A percentile compares a stretch with the other conserved stretches of the same genome.
These are phyloP conservation scores for Halenospora varia DNA, from an alignment of 495 filamentous ascomycete species.

Conservation along the genomic window DNA sequence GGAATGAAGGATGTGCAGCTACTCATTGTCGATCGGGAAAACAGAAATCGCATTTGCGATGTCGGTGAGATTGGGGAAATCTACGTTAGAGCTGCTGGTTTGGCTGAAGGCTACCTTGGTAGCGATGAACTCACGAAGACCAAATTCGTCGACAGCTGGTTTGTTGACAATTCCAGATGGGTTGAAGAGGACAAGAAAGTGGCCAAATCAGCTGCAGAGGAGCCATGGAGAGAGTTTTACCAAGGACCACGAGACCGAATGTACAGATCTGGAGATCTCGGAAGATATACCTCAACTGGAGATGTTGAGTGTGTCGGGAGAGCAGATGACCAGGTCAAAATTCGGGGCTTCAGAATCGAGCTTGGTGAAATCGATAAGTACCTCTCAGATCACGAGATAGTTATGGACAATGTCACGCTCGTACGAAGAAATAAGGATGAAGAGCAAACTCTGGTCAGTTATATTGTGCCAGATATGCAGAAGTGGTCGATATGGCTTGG, in stretches of 20 bases:
- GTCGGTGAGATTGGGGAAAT: constrained; percentile 86
- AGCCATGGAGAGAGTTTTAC: constrained; percentile 77
- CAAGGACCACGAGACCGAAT: constrained; percentile 82
- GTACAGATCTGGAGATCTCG: constrained; percentile 81
- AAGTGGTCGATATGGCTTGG: constrained; percentile 68
- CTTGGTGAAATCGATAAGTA: constrained; percentile 91
- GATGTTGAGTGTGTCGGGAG: constrained; percentile 73
- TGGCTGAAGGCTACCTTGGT: constrained; percentile 84
- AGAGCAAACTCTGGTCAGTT: constrained; percentile 85
- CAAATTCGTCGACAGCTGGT: constrained; percentile 91
- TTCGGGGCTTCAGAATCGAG: constrained; percentile 93
- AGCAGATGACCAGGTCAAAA: constrained; percentile 90
- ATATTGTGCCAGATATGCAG: constrained; percentile 78
- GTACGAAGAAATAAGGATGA: constrained; percentile 86
- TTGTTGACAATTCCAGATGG: constrained; percentile 74
- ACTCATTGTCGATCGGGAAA: constrained; percentile 79
- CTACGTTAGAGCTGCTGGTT: constrained; percentile 80
- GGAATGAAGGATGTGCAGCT: constrained; percentile 95
- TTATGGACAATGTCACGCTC: constrained; percentile 84
- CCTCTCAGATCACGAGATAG: constrained; percentile 69
- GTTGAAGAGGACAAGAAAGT: constrained; percentile 55
- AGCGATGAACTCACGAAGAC: constrained; percentile 62
- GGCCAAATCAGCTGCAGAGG: constrained; percentile 32
- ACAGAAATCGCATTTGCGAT: constrained; percentile 64
- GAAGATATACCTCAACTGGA: constrained; percentile 68